Base-by-base conservation (phyloP, 805 yeast species). In the Tetrapisispora pingtungensis region DNA sequence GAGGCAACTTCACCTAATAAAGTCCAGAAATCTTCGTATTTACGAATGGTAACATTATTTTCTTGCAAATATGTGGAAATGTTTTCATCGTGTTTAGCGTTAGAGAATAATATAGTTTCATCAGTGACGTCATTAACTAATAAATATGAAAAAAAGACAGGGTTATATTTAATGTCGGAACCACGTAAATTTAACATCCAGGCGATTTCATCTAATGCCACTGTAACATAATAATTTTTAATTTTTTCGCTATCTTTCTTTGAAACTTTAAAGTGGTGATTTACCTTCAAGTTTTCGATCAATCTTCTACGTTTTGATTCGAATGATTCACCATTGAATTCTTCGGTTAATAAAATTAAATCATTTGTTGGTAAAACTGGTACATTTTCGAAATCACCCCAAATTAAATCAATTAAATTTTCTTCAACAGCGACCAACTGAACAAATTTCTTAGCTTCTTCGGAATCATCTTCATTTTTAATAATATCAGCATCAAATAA, bases 131-230 rank as follows among this genome's bases (percentile, higher is more conserved):
- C 65, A 27, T 81, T 68, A 3, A 56, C 31, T 10, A 81, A 61
- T 39, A 73, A 55, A 49, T 75, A 75, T 8, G 89, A 70, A 64
- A 79, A 87, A 60, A 90, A 93, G 1, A 88, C 90, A 0, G 97
- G 97, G 56, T 82, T 81, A 59, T 74, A 90, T 4, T 80, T 81
- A 46, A 90, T 81, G 60, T 90, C 97, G 19, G 73, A 75, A 5
- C 89, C 85, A 50, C 98, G 77, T 45, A 90, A 66, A 58, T 90
- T 90, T 58, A 88, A 74, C 36, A 88, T 65, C 96, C 96, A 89
- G 7, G 95, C 93, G 49, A 88, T 77, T 53, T 89, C 96, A 66
- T 90, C 97, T 42, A 89, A 65, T 1, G 88, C 79, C n/a, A 79
- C 71, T 3, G 85, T 69, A 13, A 88, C 67, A 38, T 85, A 69